Base-by-base conservation (phyloP, 192 early-diverging fungal genomes). In the Phycomyces blakesleeanus region DNA sequence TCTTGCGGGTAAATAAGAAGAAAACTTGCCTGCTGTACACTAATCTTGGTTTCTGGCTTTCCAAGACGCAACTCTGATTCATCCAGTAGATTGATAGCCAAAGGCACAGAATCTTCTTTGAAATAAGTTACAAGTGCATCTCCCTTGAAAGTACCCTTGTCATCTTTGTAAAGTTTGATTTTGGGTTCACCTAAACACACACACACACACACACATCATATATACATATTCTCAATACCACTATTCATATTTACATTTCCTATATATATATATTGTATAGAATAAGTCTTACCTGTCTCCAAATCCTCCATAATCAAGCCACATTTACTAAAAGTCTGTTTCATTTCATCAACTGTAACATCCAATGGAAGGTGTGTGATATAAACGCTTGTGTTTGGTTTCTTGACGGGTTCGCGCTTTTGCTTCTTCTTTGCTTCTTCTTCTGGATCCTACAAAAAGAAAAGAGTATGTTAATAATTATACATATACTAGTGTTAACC, bases 81-180 rank as follows among this genome's bases (percentile, higher is more conserved):
- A 63, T 97, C 94, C 76, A 97, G 47, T 21, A 99, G 79, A 58
- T 91, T 79, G 16, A 92, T 78, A 1, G 93, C 91, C 34, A 99
- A 74, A 18, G 84, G 67, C 18, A 99, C 94, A 1, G 91, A 93
- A 63, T 96, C 94, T 42, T 86, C 86, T 68, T 94, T 91, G 64
- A 95, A 87, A 71, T 91, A 99, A 12, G 87, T 91, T 7, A 99
- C 87, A 6, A 99, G 75, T 6, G 88, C 97, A 72, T 99, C 97
- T 1, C 97, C 97, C 68, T 95, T 97, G 22, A 84, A 67, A 8
- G 66, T 60, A 8, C 87, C 89, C 7, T 85, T 66, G n/a, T 67
- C 75, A 53, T 94, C 78, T 14, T 73, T 79, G 67, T 99, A 99
- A 51, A 99, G 66, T 67, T 97, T 99, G 60, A 99, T 92, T 47